A percentile compares a stretch with the other conserved stretches of the same genome.
Evolutionary conservation across 1,139 yeast genomes (phyloP).

Genomic region (Pneumocystis canis): DNA sequence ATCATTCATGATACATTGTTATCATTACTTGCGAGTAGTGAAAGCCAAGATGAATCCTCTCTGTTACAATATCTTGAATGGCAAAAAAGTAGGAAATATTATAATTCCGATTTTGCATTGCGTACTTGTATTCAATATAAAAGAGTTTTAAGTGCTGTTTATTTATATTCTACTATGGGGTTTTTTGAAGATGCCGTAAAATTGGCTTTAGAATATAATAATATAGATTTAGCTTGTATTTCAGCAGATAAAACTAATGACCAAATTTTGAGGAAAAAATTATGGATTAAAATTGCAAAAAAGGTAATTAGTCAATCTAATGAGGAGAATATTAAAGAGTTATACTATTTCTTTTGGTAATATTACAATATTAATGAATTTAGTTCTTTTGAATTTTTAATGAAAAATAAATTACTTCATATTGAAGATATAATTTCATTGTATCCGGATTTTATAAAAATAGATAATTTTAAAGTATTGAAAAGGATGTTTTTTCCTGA

Average conservation of each 20-base stretch:
- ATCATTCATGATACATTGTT: slow-evolving; percentile 58
- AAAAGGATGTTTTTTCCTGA: not conserved
- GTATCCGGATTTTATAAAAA: slow-evolving; percentile 68
- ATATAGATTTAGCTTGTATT: slow-evolving; percentile 45
- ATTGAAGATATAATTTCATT: slow-evolving; percentile 74
- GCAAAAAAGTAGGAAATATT: slow-evolving; percentile 23
- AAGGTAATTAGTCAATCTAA: slow-evolving; percentile 35
- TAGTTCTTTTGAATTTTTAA: slow-evolving; percentile 30
- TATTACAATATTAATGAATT: slow-evolving; percentile 9
- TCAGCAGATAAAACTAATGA: slow-evolving; percentile 42
- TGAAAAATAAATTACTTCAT: slow-evolving; percentile 42
- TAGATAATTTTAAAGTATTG: slow-evolving; percentile 52
- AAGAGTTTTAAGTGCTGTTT: slow-evolving; percentile 51
- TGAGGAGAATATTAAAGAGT: slow-evolving; percentile 17
- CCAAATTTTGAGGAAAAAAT: slow-evolving; percentile 41
- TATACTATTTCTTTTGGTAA: slow-evolving; percentile 1
- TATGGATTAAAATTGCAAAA: slow-evolving; percentile 61
- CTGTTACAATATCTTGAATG: slow-evolving; percentile 37
- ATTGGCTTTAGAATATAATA: slow-evolving; percentile 49
- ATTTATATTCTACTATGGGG: slow-evolving; percentile 50
- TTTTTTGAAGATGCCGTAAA: slow-evolving; percentile 69
- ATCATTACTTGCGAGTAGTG: slow-evolving; percentile 54
- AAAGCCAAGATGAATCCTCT: slow-evolving; percentile 29
- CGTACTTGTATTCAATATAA: slow-evolving; percentile 53
- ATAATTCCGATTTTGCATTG: slow-evolving; percentile 60